Conservation (phyloP, 129 eudicot genomes). For the Flaveria bidentis region DNA sequence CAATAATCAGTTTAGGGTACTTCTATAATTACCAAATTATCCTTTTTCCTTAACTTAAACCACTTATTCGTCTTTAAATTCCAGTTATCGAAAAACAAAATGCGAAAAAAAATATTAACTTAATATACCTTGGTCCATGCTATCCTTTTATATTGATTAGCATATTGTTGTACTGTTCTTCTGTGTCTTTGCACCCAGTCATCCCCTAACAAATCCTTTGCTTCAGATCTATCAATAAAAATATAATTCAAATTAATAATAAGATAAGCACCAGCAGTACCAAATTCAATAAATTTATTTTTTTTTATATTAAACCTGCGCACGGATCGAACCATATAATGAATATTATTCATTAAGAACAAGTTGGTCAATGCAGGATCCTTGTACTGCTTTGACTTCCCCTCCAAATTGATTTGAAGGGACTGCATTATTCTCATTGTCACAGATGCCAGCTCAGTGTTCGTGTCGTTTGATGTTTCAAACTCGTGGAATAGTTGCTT, state of each 20-base stretch:
- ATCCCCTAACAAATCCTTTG: slow-evolving; percentile 93
- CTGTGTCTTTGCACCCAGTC: slow-evolving; percentile 99
- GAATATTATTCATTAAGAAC: slow-evolving; percentile 94
- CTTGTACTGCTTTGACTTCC: slow-evolving; percentile 94
- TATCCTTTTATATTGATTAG: slow-evolving; percentile 90
- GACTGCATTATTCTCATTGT: slow-evolving; percentile 98
- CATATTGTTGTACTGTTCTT: slow-evolving; percentile 92
- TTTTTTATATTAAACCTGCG: slow-evolving; percentile 60
- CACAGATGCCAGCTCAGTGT: slow-evolving; percentile 81
- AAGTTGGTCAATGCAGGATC: slow-evolving; percentile 80
- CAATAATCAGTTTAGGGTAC: not conserved
- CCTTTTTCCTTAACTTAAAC: not conserved
- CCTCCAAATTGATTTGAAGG: slow-evolving; percentile 91
- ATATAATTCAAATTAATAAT: not conserved
- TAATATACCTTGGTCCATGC: slow-evolving; percentile 88
- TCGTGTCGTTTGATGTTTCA: slow-evolving; percentile 60
- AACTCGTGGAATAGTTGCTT: slow-evolving; percentile 95
- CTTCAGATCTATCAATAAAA: slow-evolving; percentile 71
- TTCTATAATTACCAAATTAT: not conserved
- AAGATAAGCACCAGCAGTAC: not conserved
- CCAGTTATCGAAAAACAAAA: not conserved
- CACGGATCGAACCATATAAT: slow-evolving; percentile 95
- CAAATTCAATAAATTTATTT: slow-evolving; percentile 6
- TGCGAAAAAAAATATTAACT: not conserved
- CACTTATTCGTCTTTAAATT: not conserved